A percentile compares a stretch with the other conserved stretches of the same genome.
These are phyloP conservation scores for Xylaria sp. DNA, from an alignment of 2,329 filamentous ascomycete species.

Conservation along the genomic window DNA sequence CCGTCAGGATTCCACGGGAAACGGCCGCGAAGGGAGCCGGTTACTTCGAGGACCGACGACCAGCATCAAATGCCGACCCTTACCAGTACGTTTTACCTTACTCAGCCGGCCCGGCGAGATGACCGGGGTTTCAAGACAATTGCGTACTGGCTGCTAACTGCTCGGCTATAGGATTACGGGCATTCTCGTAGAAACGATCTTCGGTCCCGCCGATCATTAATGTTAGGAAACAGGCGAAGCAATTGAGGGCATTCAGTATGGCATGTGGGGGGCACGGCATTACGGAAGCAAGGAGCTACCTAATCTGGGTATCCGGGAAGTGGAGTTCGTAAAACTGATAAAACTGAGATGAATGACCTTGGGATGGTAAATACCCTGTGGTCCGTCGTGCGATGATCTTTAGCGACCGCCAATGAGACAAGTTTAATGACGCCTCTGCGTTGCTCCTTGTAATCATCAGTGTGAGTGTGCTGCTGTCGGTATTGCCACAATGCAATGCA, in stretches of 20 bases:
- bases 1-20: constrained; percentile 88
- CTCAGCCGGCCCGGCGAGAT: too few species aligned
- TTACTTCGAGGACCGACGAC: constrained; percentile 87
- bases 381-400: background rate
- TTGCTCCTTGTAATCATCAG: background rate
- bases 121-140: too few species aligned
- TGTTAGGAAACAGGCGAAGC: too few species aligned
- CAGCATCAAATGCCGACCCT: constrained; percentile 80
- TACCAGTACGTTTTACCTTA: constrained; percentile 54
- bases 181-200: constrained; percentile 50
- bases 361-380: background rate
- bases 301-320: background rate
- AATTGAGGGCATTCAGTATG: background rate
- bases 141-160: too few species aligned
- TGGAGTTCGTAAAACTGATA: background rate
- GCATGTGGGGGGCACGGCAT: background rate
- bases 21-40: constrained; percentile 86
- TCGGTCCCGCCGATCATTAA: constrained; percentile 34
- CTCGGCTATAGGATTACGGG: background rate
- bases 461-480: background rate
- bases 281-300: too few species aligned
- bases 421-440: background rate
- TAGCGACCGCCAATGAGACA: background rate
- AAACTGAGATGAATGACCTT: background rate
- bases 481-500: background rate